Evolutionary conservation across 768 basidiomycete genomes (phyloP).

Genomic region (Hygrocybe punicea): DNA sequence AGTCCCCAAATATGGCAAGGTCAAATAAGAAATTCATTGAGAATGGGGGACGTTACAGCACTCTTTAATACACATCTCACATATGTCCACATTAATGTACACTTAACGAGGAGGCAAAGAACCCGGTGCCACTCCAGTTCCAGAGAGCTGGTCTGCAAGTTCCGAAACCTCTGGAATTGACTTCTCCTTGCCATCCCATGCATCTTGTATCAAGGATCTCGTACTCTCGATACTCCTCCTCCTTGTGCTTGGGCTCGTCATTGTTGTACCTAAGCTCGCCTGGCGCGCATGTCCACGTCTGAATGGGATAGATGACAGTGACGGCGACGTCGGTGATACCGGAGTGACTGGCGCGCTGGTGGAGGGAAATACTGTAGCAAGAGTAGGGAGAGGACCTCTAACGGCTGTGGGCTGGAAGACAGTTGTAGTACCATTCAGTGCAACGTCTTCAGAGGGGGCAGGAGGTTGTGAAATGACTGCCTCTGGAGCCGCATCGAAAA

Average conservation of each 20-base stretch:
- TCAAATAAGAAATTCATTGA: too few species aligned
- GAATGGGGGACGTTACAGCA: neutral
- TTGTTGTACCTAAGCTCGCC: slow-evolving; percentile 88
- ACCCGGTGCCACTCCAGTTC: slow-evolving; percentile 8
- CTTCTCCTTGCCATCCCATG: slow-evolving; percentile 66
- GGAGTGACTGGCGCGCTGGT: slow-evolving; percentile 10
- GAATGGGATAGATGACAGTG: slow-evolving; percentile 49
- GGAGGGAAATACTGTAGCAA: neutral
- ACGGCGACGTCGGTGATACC: slow-evolving; percentile 42
- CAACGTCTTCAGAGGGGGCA: slow-evolving; percentile 50
- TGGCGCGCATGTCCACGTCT: slow-evolving; percentile 71
- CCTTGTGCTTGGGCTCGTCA: slow-evolving; percentile 90
- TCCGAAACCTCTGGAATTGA: slow-evolving; percentile 36
- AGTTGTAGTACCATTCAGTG: slow-evolving; percentile 46
- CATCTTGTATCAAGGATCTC: slow-evolving; percentile 91
- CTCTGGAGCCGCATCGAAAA: slow-evolving; percentile 76
- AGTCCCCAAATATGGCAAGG: too few species aligned
- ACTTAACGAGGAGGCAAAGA: neutral
- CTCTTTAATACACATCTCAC: neutral
- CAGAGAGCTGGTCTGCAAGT: slow-evolving; percentile 9
- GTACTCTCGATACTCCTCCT: slow-evolving; percentile 93
- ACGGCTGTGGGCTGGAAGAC: slow-evolving; percentile 29
- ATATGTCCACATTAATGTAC: neutral
- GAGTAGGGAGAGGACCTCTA: neutral
- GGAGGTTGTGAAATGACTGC: slow-evolving; percentile 59